Evolutionary conservation across 345 rosid species (phyloP), one percentile per base, ranked within the genome.

Genomic region (Eucalyptus brandiana): DNA sequence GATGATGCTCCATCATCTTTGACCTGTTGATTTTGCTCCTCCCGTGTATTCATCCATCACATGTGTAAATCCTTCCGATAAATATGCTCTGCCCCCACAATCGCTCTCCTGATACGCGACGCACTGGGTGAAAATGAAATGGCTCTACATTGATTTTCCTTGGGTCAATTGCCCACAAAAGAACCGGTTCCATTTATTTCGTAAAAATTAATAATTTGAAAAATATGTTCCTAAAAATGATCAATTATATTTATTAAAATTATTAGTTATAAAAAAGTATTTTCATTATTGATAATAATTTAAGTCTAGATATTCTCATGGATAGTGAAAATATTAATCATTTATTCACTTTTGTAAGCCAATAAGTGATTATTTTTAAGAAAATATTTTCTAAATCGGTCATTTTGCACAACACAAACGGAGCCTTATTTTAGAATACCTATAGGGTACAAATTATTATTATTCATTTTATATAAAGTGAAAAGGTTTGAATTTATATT

Each of bases 371-470:
- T 19, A 53, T 53, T 53, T 53, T 53, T 1, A 53, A 53, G 24
- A 53, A 53, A 19, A 19, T 19, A 53, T 53, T 53, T 53, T 53
- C 56, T 53, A 53, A 2, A 53, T 19, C 0, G 10, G 4, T 19
- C 56, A 53, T 53, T 53, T 0, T 7, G 24, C 24, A 19, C 0
- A 5, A 1, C 56, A 19, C 56, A 53, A 53, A 19, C 0, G 10
- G 56, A 53, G 65, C 14, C 65, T 58, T 58, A 58, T 26, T 12
- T 6, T 26, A 26, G 65, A 58, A 58, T 5, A 58, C 28, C n/a
- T 58, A 58, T 26, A 24, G 65, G 15, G 65, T 24, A 26, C n/a
- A 58, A 58, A 4, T 26, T 58, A 58, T 26, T 58, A 3, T 24
- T 11, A 58, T 58, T 23, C 30, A 58, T 58, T 58, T 0, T 53